A percentile compares a stretch with the other conserved stretches of the same genome.
Evolutionary conservation across 768 basidiomycete genomes (phyloP).

Genomic region (Pluteus cervinus): DNA sequence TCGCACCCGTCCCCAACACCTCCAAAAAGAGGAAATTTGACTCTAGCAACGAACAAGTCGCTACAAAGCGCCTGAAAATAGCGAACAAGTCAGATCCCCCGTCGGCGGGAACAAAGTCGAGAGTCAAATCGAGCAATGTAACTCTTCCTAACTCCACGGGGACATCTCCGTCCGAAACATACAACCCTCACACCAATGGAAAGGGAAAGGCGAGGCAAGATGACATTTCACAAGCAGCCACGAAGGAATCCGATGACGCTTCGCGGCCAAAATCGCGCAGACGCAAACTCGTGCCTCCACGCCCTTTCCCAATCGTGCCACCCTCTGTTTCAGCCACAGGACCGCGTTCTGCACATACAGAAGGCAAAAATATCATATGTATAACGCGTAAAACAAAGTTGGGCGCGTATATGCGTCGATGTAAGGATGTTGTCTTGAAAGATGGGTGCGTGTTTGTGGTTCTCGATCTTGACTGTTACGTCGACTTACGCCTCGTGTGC

Average conservation of each 20-base stretch:
- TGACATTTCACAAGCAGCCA: slow-evolving; percentile 3
- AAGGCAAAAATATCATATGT: slow-evolving; percentile 79
- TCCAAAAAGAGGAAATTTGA: slow-evolving; percentile 35
- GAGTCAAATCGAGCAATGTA: slow-evolving; percentile 3
- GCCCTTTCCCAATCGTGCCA: slow-evolving; percentile 75
- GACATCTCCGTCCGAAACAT: too few relatives aligned
- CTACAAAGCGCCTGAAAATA: slow-evolving; percentile 28
- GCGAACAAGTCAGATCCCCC: slow-evolving; percentile 10
- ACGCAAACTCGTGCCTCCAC: slow-evolving; percentile 63
- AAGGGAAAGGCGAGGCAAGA: slow-evolving; percentile 1
- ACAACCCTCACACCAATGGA: too few relatives aligned
- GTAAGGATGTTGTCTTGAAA: slow-evolving; percentile 64
- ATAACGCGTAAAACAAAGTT: slow-evolving; percentile 71
- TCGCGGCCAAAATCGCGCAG: slow-evolving; percentile 28
- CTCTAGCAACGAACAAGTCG: slow-evolving; percentile 12
- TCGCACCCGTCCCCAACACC: slow-evolving; percentile 12
- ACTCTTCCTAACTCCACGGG: background rate
- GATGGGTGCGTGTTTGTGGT: slow-evolving; percentile 49
- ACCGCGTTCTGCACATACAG: slow-evolving; percentile 69
- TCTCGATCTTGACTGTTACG: background rate
- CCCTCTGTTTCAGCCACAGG: slow-evolving; percentile 74
- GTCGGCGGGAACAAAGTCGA: slow-evolving; percentile 7
- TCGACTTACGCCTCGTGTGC: slow-evolving; percentile 1
- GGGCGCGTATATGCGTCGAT: slow-evolving; percentile 69
- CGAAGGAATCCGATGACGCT: slow-evolving; percentile 12